Base-by-base conservation (phyloP, 805 yeast genomes). In the Pichia insulana region DNA sequence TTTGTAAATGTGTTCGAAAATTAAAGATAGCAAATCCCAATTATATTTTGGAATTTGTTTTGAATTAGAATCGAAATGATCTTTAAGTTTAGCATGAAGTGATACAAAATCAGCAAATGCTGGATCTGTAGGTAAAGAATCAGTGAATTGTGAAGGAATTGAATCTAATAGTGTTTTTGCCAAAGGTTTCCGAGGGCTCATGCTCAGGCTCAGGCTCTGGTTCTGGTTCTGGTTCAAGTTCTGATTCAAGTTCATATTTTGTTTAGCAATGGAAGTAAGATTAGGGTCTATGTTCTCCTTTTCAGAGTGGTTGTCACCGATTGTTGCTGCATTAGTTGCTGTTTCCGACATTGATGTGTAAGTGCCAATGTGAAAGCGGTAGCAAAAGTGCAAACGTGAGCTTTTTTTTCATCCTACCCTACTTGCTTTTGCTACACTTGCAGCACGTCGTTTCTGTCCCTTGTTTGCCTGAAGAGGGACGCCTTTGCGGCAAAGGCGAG, bases 11-110 rank as follows among this genome's bases (percentile, higher is more conserved):
- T 32, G 26, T 28, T 53, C 55, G 43, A 55, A 58, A 1, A 53
- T 50, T 10, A 30, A 31, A 0, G 56, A 47, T 8, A 59, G 32
- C 13, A 40, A 36, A 2, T 50, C 52, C 63, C 61, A 58, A 31
- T 59, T 40, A 17, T 50, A 57, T 6, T 46, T 26, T 8, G 58
- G 51, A 2, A 58, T 37, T 17, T 30, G 30, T 28, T 46, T 48
- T 12, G 45, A 4, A 12, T 28, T 28, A 7, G 31, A 4, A n/a
- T 4, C 31, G 15, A 28, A 28, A 12, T 28, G 31, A 6, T 11
- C 13, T 28, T 28, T 28, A 12, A n/a, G 15, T 28, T 28, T 28
- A 28, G 13, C 15, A n/a, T 28, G 31, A 11, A 28, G 15, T 7
- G 31, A 6, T 12, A 5, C 15, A 28, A 28, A 28, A 12, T 28